These are phyloP conservation scores for Fusarium napiforme DNA, from an alignment of 2,329 filamentous ascomycete genomes.

Conservation along the genomic window DNA sequence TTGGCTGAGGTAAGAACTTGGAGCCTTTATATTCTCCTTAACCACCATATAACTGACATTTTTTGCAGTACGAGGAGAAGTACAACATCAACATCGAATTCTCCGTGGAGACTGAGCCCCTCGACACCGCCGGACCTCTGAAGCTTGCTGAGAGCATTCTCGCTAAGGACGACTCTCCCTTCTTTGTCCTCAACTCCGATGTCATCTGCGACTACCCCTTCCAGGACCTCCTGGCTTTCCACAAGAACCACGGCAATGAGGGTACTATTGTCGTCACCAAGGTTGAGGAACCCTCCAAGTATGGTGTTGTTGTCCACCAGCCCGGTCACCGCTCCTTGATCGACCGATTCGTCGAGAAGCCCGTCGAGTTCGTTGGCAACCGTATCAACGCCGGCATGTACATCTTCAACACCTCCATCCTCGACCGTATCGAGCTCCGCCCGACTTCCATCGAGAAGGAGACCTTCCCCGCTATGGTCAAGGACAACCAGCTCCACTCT, in stretches of 20 bases:
- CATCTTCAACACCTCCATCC: conserved; percentile 92
- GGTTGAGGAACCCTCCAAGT: conserved; percentile 98
- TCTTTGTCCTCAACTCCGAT: conserved; percentile 98
- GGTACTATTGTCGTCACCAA: conserved; percentile 99
- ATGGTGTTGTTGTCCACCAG: conserved; percentile 98
- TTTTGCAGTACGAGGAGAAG: conserved; percentile 80
- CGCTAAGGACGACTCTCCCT: conserved; percentile 91
- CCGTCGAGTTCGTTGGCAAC: conserved; percentile 97
- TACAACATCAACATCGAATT: conserved; percentile 97
- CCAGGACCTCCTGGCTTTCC: conserved; percentile 87
- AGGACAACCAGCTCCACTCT: conserved; percentile 90
- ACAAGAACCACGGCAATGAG: conserved; percentile 92
- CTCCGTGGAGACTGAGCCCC: conserved; percentile 94
- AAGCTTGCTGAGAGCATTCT: conserved; percentile 95
- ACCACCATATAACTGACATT: conserved; percentile 12
- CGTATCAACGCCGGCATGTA: conserved; percentile 99
- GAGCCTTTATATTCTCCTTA: background rate
- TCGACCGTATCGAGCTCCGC: conserved; percentile 92
- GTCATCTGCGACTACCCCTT: conserved; percentile 99
- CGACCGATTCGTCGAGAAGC: conserved; percentile 99
- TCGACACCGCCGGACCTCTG: conserved; percentile 93
- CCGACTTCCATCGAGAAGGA: conserved; percentile 99
- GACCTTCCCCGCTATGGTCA: conserved; percentile 94
- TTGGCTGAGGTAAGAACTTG: conserved; percentile 77
- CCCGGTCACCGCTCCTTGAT: conserved; percentile 90